Evolutionary conservation across 495 filamentous ascomycete genomes (phyloP), one percentile per base, ranked within the genome.

Genomic region (Hypomontagnella monticulosa): DNA sequence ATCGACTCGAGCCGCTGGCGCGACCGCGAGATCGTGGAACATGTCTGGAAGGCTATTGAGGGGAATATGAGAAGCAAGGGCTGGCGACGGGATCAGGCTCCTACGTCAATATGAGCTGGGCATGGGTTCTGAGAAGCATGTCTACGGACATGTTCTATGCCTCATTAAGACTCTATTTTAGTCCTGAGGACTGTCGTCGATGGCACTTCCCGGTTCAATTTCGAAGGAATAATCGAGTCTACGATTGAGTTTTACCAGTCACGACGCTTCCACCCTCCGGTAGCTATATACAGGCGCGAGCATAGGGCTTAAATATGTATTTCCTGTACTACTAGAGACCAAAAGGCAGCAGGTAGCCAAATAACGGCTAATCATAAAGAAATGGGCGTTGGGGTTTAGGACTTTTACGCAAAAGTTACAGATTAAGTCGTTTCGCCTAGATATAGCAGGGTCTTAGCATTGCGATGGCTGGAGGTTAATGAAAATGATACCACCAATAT

Each of bases 1-100:
- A 80, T 70, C 2, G 87, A 87, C 33, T 73, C 79, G 43, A 88
- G 89, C 37, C 81, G 95, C 54, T 98, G 93, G 89, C 81, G 95
- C 62, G 95, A 99, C 79, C 78, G 93, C 8, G 95, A 99, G 80
- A 88, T 97, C 38, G 93, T 97, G 33, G 95, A 99, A 85, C 83
- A 83, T 41, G 91, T 99, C 54, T 99, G 95, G 95, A 89, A 89
- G 66, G 82, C 84, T 10, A 90, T 99, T 66, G 95, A 99, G 81
- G 87, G 87, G 65, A 87, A 89, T 51, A 97, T 99, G 95, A 85
- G 87, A 68, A 79, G 80, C 48, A 91, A 88, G 68, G 95, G 95
- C 5, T 97, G 93, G 93, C 85, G 83, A 33, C 87, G 80, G 75
- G 88, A 91, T 58, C 84, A 86, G 4, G 85, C 85, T 7, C 84